A percentile compares a stretch with the other conserved stretches of the same genome.
Conservation (phyloP, 768 basidiomycete genomes). For the Termitomyces bulborhizus region DNA sequence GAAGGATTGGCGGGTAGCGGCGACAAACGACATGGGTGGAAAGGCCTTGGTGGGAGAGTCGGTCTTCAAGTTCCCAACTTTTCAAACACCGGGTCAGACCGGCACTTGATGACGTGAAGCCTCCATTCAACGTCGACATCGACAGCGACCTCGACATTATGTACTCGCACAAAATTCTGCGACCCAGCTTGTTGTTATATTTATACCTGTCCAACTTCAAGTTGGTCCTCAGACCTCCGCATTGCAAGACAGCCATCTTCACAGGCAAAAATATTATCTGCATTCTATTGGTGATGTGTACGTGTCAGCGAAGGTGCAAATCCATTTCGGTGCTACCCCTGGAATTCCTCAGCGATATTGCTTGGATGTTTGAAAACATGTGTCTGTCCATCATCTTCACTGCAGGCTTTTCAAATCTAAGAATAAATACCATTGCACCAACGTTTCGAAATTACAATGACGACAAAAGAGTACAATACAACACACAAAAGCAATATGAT, state of each 20-base stretch:
- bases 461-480: background rate
- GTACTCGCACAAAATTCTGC: too few species aligned
- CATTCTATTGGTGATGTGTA: background rate
- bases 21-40: conserved; percentile 32
- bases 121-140: background rate
- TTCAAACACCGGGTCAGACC: conserved; percentile 29
- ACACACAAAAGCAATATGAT: background rate
- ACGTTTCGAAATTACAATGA: background rate
- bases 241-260: too few species aligned
- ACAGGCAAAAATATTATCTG: background rate
- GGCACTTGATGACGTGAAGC: conserved; percentile 19
- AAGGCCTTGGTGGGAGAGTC: conserved; percentile 9
- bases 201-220: too few species aligned
- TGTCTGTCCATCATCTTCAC: too few species aligned
- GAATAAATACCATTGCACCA: too few species aligned
- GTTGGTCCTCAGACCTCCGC: too few species aligned
- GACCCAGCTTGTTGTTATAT: too few species aligned
- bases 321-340: background rate
- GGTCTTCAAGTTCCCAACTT: conserved; percentile 7
- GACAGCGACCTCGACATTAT: background rate
- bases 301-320: background rate
- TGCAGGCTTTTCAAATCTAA: background rate
- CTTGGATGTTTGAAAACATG: too few species aligned
- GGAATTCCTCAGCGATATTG: too few species aligned
- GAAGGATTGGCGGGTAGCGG: conserved; percentile 28